Evolutionary conservation across 2,329 filamentous ascomycete species (phyloP).

Genomic region (Tolypocladium capitatum): DNA sequence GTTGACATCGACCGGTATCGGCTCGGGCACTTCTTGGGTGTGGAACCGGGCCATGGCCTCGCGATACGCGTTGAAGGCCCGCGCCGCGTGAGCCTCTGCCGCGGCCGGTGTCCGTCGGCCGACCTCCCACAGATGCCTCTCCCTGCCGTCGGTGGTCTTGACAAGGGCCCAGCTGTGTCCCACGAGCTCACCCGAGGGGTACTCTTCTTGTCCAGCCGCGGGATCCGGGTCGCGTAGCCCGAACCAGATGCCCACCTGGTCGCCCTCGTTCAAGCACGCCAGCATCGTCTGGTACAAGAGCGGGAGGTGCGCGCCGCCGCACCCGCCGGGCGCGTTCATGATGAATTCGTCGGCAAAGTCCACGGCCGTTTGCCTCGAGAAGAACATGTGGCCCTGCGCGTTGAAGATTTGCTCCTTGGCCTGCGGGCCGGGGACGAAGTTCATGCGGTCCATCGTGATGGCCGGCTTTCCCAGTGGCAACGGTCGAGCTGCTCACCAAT

Average conservation of each 20-base stretch:
- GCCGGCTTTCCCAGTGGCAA: neutral
- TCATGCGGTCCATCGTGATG: conserved; percentile 4
- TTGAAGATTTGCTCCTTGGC: conserved; percentile 8
- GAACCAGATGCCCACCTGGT: conserved; percentile 7
- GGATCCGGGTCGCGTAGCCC: conserved; percentile 4
- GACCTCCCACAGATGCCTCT: conserved; percentile 6
- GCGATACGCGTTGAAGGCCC: conserved; percentile 7
- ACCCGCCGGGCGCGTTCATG: conserved; percentile 1
- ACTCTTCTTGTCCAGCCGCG: conserved; percentile 1
- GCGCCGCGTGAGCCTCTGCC: conserved; percentile 4
- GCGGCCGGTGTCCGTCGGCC: conserved; percentile 4
- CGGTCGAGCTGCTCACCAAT: neutral
- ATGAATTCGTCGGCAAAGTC: conserved; percentile 7
- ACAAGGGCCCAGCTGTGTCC: conserved; percentile 7
- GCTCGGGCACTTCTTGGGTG: neutral
- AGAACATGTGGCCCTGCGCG: conserved; percentile 6
- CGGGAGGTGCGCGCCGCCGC: neutral
- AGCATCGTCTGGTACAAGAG: conserved; percentile 4
- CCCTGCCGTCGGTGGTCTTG: conserved; percentile 4
- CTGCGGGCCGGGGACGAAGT: conserved; percentile 6
- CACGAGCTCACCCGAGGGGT: conserved; percentile 4
- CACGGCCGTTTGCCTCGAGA: conserved; percentile 3
- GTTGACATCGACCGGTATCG: neutral
- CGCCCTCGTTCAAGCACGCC: conserved; percentile 6
- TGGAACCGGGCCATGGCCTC: conserved; percentile 4